Conservation (phyloP, 345 rosid genomes). For the Melastoma malabathricum region DNA sequence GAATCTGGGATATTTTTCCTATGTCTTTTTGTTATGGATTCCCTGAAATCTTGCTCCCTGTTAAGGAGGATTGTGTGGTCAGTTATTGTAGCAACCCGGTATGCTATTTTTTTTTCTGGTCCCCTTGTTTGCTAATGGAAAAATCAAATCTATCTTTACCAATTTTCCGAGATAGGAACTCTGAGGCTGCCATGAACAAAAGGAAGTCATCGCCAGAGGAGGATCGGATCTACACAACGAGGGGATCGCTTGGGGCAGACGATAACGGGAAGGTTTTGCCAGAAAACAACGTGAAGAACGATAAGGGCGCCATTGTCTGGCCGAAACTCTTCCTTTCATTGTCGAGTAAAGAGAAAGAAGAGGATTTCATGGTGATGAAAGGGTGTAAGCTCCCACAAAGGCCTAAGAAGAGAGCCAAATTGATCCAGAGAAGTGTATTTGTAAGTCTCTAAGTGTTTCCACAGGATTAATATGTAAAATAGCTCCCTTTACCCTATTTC, state of each 20-base stretch:
- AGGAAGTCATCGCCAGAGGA: constrained; percentile 52
- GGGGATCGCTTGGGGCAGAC: constrained; percentile 64
- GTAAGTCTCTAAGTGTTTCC: constrained; percentile 22
- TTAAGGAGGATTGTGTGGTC: too few relatives aligned
- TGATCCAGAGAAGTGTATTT: constrained; percentile 70
- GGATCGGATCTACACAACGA: constrained; percentile 65
- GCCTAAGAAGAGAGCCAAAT: constrained; percentile 82
- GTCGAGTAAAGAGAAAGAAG: constrained; percentile 90
- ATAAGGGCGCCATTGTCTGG: constrained; percentile 43
- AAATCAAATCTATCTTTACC: not conserved
- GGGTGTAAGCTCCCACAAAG: constrained; percentile 90
- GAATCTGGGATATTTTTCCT: too few relatives aligned
- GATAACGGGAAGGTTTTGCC: constrained; percentile 43
- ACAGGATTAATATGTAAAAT: not conserved
- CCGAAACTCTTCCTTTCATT: constrained; percentile 58
- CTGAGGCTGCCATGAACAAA: constrained; percentile 31
- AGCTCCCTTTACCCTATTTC: not conserved
- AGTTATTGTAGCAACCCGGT: too few relatives aligned
- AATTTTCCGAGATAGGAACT: constrained; percentile 19
- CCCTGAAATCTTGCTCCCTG: too few relatives aligned
- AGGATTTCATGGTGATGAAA: constrained; percentile 90
- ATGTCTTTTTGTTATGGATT: too few relatives aligned
- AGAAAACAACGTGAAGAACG: constrained; percentile 45
- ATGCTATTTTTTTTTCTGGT: too few relatives aligned
- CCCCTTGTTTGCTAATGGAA: too few relatives aligned